These are phyloP conservation scores for Alisma plantagoaquatica DNA, from an alignment of 106 monocot genomes.

Conservation along the genomic window DNA sequence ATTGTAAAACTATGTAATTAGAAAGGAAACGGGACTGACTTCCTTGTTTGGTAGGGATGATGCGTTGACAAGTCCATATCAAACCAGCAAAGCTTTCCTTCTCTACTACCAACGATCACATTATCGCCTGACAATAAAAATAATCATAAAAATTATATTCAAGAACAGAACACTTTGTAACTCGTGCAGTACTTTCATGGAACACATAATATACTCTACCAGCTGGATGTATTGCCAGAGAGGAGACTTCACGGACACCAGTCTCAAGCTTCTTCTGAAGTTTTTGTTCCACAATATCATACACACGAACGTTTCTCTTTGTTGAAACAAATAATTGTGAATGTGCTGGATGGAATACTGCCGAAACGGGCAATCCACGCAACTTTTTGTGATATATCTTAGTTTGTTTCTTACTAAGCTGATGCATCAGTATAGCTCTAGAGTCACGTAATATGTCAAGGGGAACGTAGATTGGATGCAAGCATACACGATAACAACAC, in stretches of 20 bases:
- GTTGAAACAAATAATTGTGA: constrained; percentile 78
- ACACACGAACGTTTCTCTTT: constrained; percentile 81
- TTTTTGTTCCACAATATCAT: constrained; percentile 63
- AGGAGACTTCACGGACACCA: constrained; percentile 74
- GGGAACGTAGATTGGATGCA: neutral
- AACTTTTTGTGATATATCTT: constrained; percentile 72
- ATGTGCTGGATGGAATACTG: constrained; percentile 70
- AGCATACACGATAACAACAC: no score
- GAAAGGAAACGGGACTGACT: constrained; percentile 31
- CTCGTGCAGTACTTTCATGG: neutral
- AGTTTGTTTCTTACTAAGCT: constrained; percentile 77
- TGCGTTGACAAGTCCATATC: constrained; percentile 86
- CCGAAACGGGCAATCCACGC: constrained; percentile 76
- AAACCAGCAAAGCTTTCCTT: constrained; percentile 98
- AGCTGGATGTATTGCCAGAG: constrained; percentile 78
- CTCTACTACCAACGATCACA: constrained; percentile 96
- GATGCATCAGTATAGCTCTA: constrained; percentile 81
- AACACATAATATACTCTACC: constrained; percentile 23
- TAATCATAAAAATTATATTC: no score
- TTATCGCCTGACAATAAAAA: constrained; percentile 96
- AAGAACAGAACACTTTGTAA: no score
- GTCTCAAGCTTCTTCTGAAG: constrained; percentile 88
- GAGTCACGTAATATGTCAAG: constrained; percentile 87
- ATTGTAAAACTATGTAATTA: neutral
- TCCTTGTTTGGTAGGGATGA: constrained; percentile 80